Evolutionary conservation across 306 rosid species (phyloP), one percentile per base, ranked within the genome.

Genomic region (Corylus americana): DNA sequence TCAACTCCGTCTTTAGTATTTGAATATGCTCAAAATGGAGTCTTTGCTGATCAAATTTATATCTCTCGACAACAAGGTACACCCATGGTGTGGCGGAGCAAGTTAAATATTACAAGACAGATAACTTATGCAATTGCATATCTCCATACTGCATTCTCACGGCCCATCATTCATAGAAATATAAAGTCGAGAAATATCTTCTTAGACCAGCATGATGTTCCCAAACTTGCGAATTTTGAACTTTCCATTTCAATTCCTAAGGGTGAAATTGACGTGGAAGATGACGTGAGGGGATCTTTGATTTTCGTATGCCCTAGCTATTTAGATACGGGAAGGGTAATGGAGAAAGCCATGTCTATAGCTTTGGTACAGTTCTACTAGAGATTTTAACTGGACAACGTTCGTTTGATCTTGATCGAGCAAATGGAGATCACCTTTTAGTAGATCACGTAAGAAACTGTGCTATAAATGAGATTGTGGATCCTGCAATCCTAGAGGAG

Each of bases 271-370:
- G 1, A 74, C 54, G 79, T 80, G 12, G 12, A 44, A 2, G 58
- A 16, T 8, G 8, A 0, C 1, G 13, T 12, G 53, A 1, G 3
- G 14, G 53, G 53, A 14, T 2, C 53, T 49, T 10, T 49, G 0
- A 16, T 16, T 49, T 49, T 49, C 13, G 0, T 49, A 49, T 49
- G 53, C 53, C 14, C 53, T 9, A 49, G 14, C 11, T 49, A 49
- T 48, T 27, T 14, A 75, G 9, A 61, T 61, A 14, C 0, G 25
- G 72, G 70, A 6, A 22, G 10, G 7, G 0, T 3, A 0, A 5
- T 71, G 4, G 67, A 69, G 25, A 57, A 57, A 31, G 48, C 47
- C 58, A 81, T 69, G 84, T 74, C 12, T 74, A 27, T 57, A 39
- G 6, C 25, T 80, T 80, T 25, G 76, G 79, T 58, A 27, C 22